These are phyloP conservation scores for Chlorella sp. DNA, from an alignment of 139 green algal species.

Conservation along the genomic window DNA sequence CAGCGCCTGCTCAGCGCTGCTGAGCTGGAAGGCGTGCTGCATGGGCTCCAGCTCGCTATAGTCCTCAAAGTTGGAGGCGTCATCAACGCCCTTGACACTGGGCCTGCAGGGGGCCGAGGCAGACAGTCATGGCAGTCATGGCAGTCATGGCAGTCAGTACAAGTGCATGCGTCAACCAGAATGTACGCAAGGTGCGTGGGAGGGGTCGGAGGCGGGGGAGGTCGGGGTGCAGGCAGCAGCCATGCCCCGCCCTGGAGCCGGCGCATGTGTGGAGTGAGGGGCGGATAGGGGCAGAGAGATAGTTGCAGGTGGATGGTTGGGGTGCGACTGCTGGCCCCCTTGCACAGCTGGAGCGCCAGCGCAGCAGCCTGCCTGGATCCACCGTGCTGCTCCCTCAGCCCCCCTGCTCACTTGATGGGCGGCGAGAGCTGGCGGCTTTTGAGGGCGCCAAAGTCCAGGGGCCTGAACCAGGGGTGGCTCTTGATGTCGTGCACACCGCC, in stretches of 20 bases:
- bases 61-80: conserved; percentile 82
- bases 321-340: too few relatives aligned
- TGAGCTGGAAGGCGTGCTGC: conserved; percentile 60
- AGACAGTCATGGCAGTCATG: too few relatives aligned
- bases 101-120: conserved; percentile 45
- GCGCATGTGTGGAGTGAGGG: too few relatives aligned
- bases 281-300: not conserved
- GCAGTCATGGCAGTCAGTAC: too few relatives aligned
- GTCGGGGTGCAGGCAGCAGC: too few relatives aligned
- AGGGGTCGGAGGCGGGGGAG: too few relatives aligned
- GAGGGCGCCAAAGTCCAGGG: conserved; percentile 47
- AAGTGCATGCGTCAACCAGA: too few relatives aligned
- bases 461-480: conserved; percentile 75
- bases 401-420: conserved; percentile 57
- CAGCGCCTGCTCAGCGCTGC: conserved; percentile 58
- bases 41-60: conserved; percentile 64
- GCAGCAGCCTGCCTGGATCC: too few relatives aligned
- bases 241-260: too few relatives aligned
- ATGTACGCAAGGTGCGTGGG: too few relatives aligned
- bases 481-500: conserved; percentile 65
- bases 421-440: not conserved
- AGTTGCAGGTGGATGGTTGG: not conserved
- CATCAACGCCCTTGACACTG: conserved; percentile 51
- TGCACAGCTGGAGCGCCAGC: too few relatives aligned
- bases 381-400: too few relatives aligned